Percentiles rank a stretch among this genome's conserved stretches.
phyloP scores from a whole-genome alignment of 169 alveolate genomes.

The Plasmodium fragile region DNA sequence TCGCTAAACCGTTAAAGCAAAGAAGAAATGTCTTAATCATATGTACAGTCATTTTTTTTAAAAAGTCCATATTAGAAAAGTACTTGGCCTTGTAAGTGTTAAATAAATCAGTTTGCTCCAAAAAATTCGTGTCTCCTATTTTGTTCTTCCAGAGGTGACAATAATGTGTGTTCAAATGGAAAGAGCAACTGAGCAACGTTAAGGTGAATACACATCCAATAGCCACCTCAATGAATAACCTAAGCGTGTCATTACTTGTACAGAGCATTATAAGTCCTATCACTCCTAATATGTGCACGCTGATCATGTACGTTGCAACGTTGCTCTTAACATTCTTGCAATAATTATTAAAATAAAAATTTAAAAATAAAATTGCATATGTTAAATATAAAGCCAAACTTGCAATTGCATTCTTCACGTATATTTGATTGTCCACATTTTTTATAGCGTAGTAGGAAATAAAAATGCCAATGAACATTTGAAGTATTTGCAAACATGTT shows the following conservation, averaged over 20 bases:
- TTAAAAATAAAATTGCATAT: slow-evolving; percentile 65
- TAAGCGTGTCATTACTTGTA: slow-evolving; percentile 47
- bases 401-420: slow-evolving; percentile 46
- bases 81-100: slow-evolving; percentile 28
- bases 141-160: slow-evolving; percentile 16
- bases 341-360: slow-evolving; percentile 60
- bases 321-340: slow-evolving; percentile 51
- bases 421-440: slow-evolving; percentile 33
- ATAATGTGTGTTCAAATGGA: slow-evolving; percentile 34
- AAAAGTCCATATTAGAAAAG: slow-evolving; percentile 45
- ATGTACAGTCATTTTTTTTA: slow-evolving; percentile 46
- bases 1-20: slow-evolving; percentile 59
- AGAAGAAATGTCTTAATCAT: slow-evolving; percentile 44
- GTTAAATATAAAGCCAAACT: slow-evolving; percentile 47
- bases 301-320: slow-evolving; percentile 48
- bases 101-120: slow-evolving; percentile 9
- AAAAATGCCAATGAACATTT: slow-evolving; percentile 68
- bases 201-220: slow-evolving; percentile 43
- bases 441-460: slow-evolving; percentile 53
- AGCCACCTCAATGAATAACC: slow-evolving; percentile 37
- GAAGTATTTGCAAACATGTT: slow-evolving; percentile 48
- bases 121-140: slow-evolving; percentile 14
- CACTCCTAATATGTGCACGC: slow-evolving; percentile 39
- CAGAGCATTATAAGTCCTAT: slow-evolving; percentile 65
- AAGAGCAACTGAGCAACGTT: slow-evolving; percentile 42